A percentile compares a stretch with the other conserved stretches of the same genome.
phyloP scores from a whole-genome alignment of 1,139 yeast species.

The Hansenula sp. region DNA sequence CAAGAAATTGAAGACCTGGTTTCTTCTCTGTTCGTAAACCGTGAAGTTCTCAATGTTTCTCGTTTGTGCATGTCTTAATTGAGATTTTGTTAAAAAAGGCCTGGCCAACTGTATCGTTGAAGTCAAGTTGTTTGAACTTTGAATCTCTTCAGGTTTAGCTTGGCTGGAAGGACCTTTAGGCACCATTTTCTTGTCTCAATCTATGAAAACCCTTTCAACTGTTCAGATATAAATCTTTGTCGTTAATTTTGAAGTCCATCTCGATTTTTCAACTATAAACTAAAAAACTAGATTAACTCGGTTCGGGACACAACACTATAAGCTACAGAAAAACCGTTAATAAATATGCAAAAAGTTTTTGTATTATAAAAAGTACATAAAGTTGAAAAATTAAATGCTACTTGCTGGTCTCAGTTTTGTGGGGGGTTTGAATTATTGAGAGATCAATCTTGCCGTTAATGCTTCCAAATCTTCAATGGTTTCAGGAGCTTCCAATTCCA shows the following conservation, averaged over 20 bases:
- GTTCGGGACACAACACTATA: too few species aligned
- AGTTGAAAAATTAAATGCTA: too few species aligned
- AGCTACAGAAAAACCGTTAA: too few species aligned
- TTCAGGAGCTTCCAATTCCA: slow-evolving; percentile 84
- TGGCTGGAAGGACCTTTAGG: not conserved
- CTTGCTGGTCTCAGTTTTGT: too few species aligned
- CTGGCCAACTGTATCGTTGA: slow-evolving; percentile 49
- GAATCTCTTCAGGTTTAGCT: not conserved
- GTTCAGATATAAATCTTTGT: too few species aligned
- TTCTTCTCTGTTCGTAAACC: slow-evolving; percentile 46
- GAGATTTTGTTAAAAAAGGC: slow-evolving; percentile 59
- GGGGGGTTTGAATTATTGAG: too few species aligned
- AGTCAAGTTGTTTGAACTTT: slow-evolving; percentile 2
- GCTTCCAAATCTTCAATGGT: slow-evolving; percentile 93
- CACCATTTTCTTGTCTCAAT: not conserved
- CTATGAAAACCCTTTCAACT: not conserved
- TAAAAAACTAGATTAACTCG: too few species aligned
- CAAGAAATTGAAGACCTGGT: slow-evolving; percentile 50
- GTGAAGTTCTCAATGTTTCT: slow-evolving; percentile 47
- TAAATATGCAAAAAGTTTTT: not conserved
- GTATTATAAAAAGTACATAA: too few species aligned
- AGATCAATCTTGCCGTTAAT: slow-evolving; percentile 65
- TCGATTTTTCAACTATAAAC: not conserved
- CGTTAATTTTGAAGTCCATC: too few species aligned
- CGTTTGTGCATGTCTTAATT: slow-evolving; percentile 49